Percentiles rank a stretch among this genome's conserved stretches.
These are phyloP conservation scores for Hordeum marinum DNA, from an alignment of 176 grass and related monocot genomes.

Conservation along the genomic window DNA sequence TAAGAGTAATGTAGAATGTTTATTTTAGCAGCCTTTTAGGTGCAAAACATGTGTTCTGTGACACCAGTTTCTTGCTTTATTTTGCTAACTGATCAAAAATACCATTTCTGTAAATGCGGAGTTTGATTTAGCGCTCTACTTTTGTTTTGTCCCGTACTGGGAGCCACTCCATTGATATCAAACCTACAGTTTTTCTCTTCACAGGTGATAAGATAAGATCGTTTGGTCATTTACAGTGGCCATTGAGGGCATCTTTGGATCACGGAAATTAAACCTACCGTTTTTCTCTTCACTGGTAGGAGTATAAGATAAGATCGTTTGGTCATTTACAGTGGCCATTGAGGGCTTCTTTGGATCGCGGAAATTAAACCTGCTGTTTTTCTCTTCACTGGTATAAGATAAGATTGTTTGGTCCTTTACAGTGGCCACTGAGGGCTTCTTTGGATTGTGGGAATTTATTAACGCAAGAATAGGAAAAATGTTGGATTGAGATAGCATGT, in stretches of 20 bases:
- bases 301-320: background rate
- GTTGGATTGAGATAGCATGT: too few species aligned
- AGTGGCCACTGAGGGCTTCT: too few species aligned
- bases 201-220: background rate
- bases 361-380: background rate
- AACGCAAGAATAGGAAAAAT: too few species aligned
- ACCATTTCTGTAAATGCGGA: background rate
- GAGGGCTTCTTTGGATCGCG: too few species aligned
- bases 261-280: too few species aligned
- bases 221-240: slow-evolving; percentile 4
- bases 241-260: background rate
- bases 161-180: background rate
- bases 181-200: background rate
- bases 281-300: background rate
- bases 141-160: background rate
- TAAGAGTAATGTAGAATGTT: background rate
- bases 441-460: too few species aligned
- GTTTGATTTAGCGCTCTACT: background rate
- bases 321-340: too few species aligned
- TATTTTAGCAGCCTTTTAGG: background rate
- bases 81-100: background rate
- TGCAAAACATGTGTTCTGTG: background rate
- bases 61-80: slow-evolving; percentile 9
- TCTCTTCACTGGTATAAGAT: background rate
- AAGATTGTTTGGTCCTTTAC: too few species aligned